Conservation (phyloP, 495 filamentous ascomycete species). For the Amniculicola lignicola region DNA sequence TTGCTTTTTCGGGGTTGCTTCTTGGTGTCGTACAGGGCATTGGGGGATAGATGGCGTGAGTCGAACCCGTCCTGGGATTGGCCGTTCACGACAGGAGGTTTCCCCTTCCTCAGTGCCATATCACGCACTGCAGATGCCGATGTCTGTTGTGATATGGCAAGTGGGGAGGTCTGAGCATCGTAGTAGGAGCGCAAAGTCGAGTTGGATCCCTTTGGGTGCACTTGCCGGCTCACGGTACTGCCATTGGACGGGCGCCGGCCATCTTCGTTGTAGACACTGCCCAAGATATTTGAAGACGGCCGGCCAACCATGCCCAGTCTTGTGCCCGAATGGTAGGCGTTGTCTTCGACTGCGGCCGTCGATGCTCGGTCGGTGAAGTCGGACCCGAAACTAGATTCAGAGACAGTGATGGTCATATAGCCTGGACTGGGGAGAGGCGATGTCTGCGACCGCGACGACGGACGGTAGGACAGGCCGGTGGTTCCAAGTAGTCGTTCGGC, state of each 20-base stretch:
- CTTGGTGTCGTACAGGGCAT: slow-evolving; percentile 8
- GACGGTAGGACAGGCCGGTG: slow-evolving; percentile 13
- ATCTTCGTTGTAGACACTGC: slow-evolving; percentile 6
- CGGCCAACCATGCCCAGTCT: slow-evolving; percentile 18
- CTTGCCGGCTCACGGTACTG: slow-evolving; percentile 22
- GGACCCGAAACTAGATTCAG: slow-evolving; percentile 35
- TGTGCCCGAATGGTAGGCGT: slow-evolving; percentile 4
- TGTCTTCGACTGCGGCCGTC: slow-evolving; percentile 24
- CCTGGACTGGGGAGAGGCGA: slow-evolving; percentile 21
- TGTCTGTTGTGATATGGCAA: slow-evolving; percentile 41
- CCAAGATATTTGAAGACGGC: slow-evolving; percentile 34
- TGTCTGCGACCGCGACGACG: slow-evolving; percentile 7
- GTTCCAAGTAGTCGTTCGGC: slow-evolving; percentile 30
- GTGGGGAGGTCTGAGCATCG: slow-evolving; percentile 36
- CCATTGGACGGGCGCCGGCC: slow-evolving; percentile 16
- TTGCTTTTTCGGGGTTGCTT: slow-evolving; percentile 31
- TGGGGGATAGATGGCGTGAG: neutral
- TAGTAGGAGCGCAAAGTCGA: slow-evolving; percentile 40
- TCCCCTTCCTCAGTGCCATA: slow-evolving; percentile 37
- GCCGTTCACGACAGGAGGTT: slow-evolving; percentile 13
- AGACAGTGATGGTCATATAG: slow-evolving; percentile 35
- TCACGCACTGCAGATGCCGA: slow-evolving; percentile 42
- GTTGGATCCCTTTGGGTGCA: slow-evolving; percentile 28
- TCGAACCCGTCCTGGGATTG: neutral
- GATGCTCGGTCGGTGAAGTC: slow-evolving; percentile 22